Evolutionary conservation across 2,329 filamentous ascomycete species (phyloP).

Genomic region (Xylaria multiplex): DNA sequence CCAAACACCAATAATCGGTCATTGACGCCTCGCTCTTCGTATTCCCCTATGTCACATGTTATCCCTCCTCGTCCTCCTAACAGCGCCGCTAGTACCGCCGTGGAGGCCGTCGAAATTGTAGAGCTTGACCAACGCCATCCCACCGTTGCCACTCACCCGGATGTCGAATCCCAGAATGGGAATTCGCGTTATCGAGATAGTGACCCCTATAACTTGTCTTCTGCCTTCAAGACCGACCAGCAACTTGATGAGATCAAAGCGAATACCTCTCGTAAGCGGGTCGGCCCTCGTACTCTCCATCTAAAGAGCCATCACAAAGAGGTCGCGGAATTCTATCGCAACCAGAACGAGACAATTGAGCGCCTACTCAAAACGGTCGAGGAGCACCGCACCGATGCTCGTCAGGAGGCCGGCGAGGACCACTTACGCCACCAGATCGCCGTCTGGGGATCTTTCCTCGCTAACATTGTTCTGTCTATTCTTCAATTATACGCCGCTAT

Average conservation of each 20-base stretch:
- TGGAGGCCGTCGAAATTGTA: constrained; percentile 53
- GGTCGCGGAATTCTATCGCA: constrained; percentile 84
- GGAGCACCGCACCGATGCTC: constrained; percentile 84
- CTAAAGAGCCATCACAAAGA: constrained; percentile 57
- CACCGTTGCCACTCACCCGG: constrained; percentile 48
- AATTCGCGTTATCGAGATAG: constrained; percentile 62
- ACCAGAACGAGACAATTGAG: constrained; percentile 93
- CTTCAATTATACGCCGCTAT: constrained; percentile 91
- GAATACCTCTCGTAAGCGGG: constrained; percentile 81
- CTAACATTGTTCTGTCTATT: constrained; percentile 80
- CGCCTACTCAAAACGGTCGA: constrained; percentile 91
- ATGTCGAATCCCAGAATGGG: constrained; percentile 57
- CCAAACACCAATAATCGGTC: constrained; percentile 32
- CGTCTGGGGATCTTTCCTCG: constrained; percentile 74
- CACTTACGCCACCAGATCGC: constrained; percentile 78
- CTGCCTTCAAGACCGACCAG: constrained; percentile 77
- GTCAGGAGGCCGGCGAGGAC: constrained; percentile 82
- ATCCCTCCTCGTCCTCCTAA: constrained; percentile 24
- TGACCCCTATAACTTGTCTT: constrained; percentile 84
- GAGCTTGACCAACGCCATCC: constrained; percentile 50
- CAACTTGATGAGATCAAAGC: constrained; percentile 83
- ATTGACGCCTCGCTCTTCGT: constrained; percentile 39
- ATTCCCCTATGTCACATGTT: constrained; percentile 40
- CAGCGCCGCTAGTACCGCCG: constrained; percentile 58
- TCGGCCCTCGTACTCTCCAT: constrained; percentile 44